phyloP scores from a whole-genome alignment of 2,329 filamentous ascomycete species.

The Trichoderma koningii region DNA sequence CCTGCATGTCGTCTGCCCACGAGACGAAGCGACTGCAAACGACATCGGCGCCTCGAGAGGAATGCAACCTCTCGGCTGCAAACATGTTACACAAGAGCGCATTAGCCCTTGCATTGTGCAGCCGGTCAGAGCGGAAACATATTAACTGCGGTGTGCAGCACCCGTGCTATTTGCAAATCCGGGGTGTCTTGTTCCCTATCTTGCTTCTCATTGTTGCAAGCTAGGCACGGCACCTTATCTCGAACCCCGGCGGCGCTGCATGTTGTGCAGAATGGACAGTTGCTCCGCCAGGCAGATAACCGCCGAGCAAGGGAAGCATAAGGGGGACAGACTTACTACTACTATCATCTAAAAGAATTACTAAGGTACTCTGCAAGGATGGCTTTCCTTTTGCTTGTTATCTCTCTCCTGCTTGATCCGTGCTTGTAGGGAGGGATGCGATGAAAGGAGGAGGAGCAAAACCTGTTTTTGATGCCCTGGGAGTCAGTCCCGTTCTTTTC shows the following conservation, averaged over 20 bases:
- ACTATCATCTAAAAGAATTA: slow-evolving; percentile 20
- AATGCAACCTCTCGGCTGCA: background rate
- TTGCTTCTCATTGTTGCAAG: background rate
- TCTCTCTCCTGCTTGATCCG: slow-evolving; percentile 20
- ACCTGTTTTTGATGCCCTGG: background rate
- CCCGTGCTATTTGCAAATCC: slow-evolving; percentile 22
- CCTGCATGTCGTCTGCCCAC: slow-evolving; percentile 1
- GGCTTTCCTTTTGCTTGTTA: slow-evolving; percentile 6
- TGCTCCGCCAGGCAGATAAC: slow-evolving; percentile 14
- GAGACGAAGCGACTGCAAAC: slow-evolving; percentile 10
- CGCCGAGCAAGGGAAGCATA: background rate
- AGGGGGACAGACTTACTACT: slow-evolving; percentile 1
- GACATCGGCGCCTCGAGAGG: background rate
- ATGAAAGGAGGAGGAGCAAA: background rate
- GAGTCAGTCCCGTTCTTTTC: background rate
- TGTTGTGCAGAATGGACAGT: slow-evolving; percentile 2
- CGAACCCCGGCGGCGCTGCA: slow-evolving; percentile 13
- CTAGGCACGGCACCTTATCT: slow-evolving; percentile 27
- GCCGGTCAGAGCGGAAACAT: slow-evolving; percentile 19
- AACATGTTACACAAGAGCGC: background rate
- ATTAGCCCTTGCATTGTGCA: slow-evolving; percentile 21
- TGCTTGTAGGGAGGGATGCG: background rate
- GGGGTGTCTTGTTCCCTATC: slow-evolving; percentile 25
- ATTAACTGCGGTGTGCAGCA: slow-evolving; percentile 10
- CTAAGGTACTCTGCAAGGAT: background rate